phyloP scores from a whole-genome alignment of 1,284 basidiomycete species.

The Apiotrichum sp. region DNA sequence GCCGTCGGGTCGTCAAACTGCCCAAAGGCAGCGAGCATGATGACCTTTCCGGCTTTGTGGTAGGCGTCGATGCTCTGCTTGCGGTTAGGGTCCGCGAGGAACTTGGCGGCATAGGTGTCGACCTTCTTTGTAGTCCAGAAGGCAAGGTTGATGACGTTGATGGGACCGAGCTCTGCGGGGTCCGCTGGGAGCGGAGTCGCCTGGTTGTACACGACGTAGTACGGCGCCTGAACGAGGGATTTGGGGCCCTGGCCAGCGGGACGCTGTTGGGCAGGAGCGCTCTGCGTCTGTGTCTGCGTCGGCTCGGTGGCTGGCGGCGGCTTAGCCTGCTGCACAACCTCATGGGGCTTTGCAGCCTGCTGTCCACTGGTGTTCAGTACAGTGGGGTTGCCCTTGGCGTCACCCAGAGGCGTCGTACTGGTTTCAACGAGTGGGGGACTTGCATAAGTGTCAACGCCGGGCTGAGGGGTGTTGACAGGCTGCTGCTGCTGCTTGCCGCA shows the following conservation, averaged over 20 bases:
- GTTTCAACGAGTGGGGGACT: no score
- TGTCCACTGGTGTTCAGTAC: no score
- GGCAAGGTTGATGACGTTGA: background rate
- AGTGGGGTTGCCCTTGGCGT: no score
- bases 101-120: background rate
- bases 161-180: background rate
- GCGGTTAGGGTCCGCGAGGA: background rate
- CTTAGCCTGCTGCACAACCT: no score
- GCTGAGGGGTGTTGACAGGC: no score
- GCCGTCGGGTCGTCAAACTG: conserved; percentile 20
- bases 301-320: no score
- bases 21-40: conserved; percentile 8
- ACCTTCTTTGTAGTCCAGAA: background rate
- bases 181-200: background rate
- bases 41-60: conserved; percentile 40
- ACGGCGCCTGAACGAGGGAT: background rate
- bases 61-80: conserved; percentile 36
- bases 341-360: no score
- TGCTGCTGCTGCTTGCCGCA: no score
- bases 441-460: no score
- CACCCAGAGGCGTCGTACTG: no score
- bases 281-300: no score
- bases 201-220: background rate
- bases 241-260: background rate
- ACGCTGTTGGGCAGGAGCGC: no score